Evolutionary conservation across 352 stramenopile genomes (phyloP).

Genomic region (Elongisporangium undulatum): DNA sequence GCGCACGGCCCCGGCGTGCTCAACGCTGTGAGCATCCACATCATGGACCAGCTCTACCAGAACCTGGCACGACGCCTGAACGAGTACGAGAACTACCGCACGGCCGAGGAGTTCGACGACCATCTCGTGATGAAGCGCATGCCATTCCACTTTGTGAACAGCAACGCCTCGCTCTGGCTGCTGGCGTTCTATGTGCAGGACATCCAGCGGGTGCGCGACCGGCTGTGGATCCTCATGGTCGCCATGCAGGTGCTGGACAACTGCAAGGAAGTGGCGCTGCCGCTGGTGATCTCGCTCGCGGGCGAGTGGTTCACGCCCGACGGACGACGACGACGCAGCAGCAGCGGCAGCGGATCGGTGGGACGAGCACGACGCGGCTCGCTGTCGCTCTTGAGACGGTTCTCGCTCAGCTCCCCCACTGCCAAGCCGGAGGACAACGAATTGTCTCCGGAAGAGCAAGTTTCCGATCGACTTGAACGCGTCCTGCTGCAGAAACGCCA

Average conservation of each 20-base stretch:
- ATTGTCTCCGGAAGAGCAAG: neutral
- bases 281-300: slow-evolving; percentile 38
- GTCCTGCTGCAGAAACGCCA: slow-evolving; percentile 61
- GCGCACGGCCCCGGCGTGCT: slow-evolving; percentile 54
- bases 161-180: slow-evolving; percentile 68
- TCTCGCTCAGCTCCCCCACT: neutral
- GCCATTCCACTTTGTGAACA: slow-evolving; percentile 76
- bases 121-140: slow-evolving; percentile 72
- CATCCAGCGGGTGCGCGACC: slow-evolving; percentile 51
- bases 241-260: slow-evolving; percentile 64
- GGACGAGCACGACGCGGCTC: neutral
- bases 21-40: slow-evolving; percentile 60
- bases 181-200: slow-evolving; percentile 58
- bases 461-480: slow-evolving; percentile 29
- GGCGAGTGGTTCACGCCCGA: slow-evolving; percentile 39
- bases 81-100: slow-evolving; percentile 72
- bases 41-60: slow-evolving; percentile 65
- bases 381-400: neutral
- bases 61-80: slow-evolving; percentile 58
- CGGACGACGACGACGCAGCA: slow-evolving; percentile 25
- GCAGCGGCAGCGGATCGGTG: neutral
- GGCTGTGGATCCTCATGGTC: slow-evolving; percentile 67
- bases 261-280: slow-evolving; percentile 61
- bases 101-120: slow-evolving; percentile 52
- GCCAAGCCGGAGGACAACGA: neutral